Percentiles rank a stretch among this genome's conserved stretches.
phyloP scores from a whole-genome alignment of 2,329 filamentous ascomycete species.

The Aspergillus glaucus region DNA sequence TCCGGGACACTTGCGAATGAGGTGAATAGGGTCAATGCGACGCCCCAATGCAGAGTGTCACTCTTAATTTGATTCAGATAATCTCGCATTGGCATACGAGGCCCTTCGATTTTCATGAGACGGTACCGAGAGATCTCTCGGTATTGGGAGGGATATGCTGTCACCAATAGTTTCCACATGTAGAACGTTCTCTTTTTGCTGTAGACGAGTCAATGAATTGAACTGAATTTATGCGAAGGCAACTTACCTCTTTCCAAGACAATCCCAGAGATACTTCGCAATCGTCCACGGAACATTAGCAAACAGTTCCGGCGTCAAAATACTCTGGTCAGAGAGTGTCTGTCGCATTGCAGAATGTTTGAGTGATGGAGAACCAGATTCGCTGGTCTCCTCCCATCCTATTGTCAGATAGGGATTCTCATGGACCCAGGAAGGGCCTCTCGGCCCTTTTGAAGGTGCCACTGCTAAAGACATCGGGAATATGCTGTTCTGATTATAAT shows the following conservation, averaged over 20 bases:
- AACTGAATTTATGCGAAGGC: background rate
- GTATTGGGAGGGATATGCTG: constrained; percentile 32
- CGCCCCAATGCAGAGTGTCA: constrained; percentile 26
- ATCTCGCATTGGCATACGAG: constrained; percentile 24
- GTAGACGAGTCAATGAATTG: background rate
- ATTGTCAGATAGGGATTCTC: constrained; percentile 31
- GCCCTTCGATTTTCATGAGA: constrained; percentile 22
- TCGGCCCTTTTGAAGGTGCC: background rate
- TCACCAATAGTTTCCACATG: constrained; percentile 40
- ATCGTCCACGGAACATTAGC: constrained; percentile 33
- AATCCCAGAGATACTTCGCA: constrained; percentile 35
- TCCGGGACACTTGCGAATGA: constrained; percentile 26
- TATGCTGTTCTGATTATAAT: background rate
- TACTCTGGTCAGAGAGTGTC: constrained; percentile 31
- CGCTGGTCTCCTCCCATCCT: constrained; percentile 19
- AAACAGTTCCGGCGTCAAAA: constrained; percentile 30
- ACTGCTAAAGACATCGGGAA: background rate
- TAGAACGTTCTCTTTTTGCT: constrained; percentile 34
- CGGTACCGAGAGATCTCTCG: constrained; percentile 21
- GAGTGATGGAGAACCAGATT: constrained; percentile 25
- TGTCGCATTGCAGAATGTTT: constrained; percentile 29
- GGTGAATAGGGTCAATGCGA: constrained; percentile 29
- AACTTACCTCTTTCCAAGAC: constrained; percentile 29
- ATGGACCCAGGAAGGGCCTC: constrained; percentile 32
- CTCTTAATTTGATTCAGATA: constrained; percentile 33